A percentile compares a stretch with the other conserved stretches of the same genome.
Evolutionary conservation across 306 rosid species (phyloP).

Genomic region (Sicyos baderoa): DNA sequence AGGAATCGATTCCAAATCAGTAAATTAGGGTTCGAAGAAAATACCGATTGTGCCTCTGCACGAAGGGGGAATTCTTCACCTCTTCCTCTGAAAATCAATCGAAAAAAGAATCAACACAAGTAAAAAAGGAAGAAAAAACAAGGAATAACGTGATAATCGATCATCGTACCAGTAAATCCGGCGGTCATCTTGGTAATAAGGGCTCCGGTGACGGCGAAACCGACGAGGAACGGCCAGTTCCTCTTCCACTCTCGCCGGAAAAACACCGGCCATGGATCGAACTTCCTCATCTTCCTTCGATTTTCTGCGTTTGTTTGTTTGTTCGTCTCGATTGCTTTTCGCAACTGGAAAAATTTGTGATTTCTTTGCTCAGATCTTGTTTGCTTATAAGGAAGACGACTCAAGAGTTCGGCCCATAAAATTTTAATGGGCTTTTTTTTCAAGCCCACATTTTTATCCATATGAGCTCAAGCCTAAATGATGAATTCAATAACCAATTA

Average conservation of each 20-base stretch:
- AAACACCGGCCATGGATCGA: slow-evolving; percentile 93
- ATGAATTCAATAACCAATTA: too few relatives aligned
- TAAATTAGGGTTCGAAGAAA: neutral
- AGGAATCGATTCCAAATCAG: neutral
- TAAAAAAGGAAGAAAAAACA: neutral
- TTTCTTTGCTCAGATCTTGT: neutral
- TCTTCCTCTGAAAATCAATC: slow-evolving; percentile 56
- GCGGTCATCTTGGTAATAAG: slow-evolving; percentile 61
- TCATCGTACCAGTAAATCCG: slow-evolving; percentile 47
- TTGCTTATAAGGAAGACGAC: neutral
- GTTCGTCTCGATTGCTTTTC: slow-evolving; percentile 10
- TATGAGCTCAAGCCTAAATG: neutral
- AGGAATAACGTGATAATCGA: neutral
- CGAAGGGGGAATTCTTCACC: slow-evolving; percentile 61
- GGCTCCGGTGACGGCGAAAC: slow-evolving; percentile 68
- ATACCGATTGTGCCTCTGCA: slow-evolving; percentile 67
- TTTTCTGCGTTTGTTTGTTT: neutral
- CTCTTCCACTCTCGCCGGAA: slow-evolving; percentile 82
- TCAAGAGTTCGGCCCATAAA: neutral
- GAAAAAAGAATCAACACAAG: neutral
- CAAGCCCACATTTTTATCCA: too few relatives aligned
- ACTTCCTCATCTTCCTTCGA: slow-evolving; percentile 33
- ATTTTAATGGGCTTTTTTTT: neutral
- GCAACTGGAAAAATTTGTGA: neutral
- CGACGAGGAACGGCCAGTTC: slow-evolving; percentile 82